phyloP scores from a whole-genome alignment of 805 yeast genomes.

The Monosporozyma aerobia region DNA sequence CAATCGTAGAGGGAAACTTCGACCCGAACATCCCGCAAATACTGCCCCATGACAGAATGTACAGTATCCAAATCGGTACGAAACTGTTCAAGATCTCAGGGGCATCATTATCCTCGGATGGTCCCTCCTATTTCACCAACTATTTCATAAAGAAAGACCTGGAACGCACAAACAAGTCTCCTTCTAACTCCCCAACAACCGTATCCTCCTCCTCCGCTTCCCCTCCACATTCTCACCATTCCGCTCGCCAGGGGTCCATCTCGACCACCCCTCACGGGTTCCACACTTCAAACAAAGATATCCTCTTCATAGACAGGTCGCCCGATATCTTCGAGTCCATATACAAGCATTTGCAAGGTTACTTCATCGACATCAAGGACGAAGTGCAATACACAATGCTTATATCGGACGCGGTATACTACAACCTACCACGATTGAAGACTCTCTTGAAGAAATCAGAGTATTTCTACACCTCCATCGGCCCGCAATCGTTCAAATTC shows the following conservation, averaged over 20 bases:
- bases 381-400: conserved; percentile 55
- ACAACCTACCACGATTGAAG: conserved; percentile 50
- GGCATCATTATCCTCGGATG: conserved; percentile 76
- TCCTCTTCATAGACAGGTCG: conserved; percentile 64
- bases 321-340: conserved; percentile 61
- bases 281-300: neutral
- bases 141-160: conserved; percentile 36
- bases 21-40: conserved; percentile 15
- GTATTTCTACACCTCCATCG: conserved; percentile 45
- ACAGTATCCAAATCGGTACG: conserved; percentile 61
- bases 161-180: neutral
- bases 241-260: no score
- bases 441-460: conserved; percentile 43
- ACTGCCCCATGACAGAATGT: conserved; percentile 63
- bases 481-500: conserved; percentile 50
- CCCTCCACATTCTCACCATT: no score
- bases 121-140: conserved; percentile 79
- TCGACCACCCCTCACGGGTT: neutral
- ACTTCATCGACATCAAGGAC: conserved; percentile 48
- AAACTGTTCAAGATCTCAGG: conserved; percentile 54
- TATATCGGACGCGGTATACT: conserved; percentile 65
- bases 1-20: conserved; percentile 9
- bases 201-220: no score
- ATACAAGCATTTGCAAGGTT: conserved; percentile 72
- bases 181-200: no score